Conservation (phyloP, 2,329 filamentous ascomycete species). For the Onygenales sp. region DNA sequence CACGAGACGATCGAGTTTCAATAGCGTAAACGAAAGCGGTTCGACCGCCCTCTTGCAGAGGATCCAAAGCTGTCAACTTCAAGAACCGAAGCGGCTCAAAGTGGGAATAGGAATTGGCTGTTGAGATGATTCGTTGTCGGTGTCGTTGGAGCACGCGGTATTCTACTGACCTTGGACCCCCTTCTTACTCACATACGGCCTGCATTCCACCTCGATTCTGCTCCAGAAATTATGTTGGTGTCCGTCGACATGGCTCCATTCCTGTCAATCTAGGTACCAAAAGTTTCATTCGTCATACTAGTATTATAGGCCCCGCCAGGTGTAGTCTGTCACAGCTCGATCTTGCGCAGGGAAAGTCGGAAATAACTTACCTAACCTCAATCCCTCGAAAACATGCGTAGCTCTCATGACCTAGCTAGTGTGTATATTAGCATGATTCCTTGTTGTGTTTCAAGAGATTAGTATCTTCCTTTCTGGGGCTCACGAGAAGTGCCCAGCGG, state of each 20-base stretch:
- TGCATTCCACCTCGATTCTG: neutral
- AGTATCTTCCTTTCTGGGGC: neutral
- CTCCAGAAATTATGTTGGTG: neutral
- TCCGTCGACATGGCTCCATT: neutral
- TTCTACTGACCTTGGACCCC: neutral
- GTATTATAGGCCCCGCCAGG: neutral
- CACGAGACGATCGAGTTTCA: too few species aligned
- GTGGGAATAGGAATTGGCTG: neutral
- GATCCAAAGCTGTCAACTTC: neutral
- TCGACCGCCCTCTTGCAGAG: too few species aligned
- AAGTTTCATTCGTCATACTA: neutral
- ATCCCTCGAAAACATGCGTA: neutral
- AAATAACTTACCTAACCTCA: neutral
- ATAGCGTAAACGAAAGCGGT: too few species aligned
- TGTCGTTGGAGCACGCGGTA: neutral
- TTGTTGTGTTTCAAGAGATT: neutral
- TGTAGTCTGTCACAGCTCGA: neutral
- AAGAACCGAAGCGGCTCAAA: neutral
- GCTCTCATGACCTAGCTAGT: neutral
- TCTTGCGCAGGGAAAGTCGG: neutral
- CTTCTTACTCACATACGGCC: neutral
- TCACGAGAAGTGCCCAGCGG: neutral
- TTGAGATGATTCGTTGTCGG: neutral
- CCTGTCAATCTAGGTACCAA: neutral
- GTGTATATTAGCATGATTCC: neutral